Evolutionary conservation across 2,329 filamentous ascomycete genomes (phyloP).

Genomic region (Alternaria arbusti): DNA sequence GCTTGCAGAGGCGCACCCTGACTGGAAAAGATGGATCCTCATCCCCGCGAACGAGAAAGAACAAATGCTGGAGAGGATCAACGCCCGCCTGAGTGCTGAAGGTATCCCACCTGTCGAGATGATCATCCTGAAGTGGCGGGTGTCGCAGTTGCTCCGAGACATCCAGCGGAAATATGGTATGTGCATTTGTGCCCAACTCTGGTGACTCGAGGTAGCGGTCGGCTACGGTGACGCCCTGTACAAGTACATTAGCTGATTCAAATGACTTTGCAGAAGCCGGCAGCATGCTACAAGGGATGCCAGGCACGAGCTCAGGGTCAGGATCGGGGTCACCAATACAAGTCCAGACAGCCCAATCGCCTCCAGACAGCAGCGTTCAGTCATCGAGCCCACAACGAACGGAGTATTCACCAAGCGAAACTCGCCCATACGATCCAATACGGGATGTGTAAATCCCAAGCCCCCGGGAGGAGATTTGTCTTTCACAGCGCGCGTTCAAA

Average conservation of each 20-base stretch:
- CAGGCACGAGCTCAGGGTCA: slow-evolving; percentile 26
- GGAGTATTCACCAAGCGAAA: slow-evolving; percentile 43
- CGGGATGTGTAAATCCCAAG: slow-evolving; percentile 40
- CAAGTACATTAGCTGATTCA: slow-evolving; percentile 39
- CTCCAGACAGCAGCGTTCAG: slow-evolving; percentile 35
- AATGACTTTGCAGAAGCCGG: slow-evolving; percentile 43
- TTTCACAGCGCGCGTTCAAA: slow-evolving; percentile 24
- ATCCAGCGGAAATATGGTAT: slow-evolving; percentile 48
- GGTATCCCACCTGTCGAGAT: slow-evolving; percentile 46
- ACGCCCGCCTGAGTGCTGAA: slow-evolving; percentile 41
- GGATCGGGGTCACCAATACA: slow-evolving; percentile 34
- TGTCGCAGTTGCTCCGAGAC: slow-evolving; percentile 45
- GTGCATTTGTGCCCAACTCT: slow-evolving; percentile 30
- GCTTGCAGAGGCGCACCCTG: slow-evolving; percentile 44
- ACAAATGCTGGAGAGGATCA: slow-evolving; percentile 44
- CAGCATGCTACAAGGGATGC: slow-evolving; percentile 44
- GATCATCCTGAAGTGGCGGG: slow-evolving; percentile 48
- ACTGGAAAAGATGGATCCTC: slow-evolving; percentile 47
- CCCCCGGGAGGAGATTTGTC: slow-evolving; percentile 22
- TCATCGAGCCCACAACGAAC: slow-evolving; percentile 39
- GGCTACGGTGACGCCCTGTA: slow-evolving; percentile 24
- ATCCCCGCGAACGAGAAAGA: slow-evolving; percentile 48
- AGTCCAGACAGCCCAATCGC: slow-evolving; percentile 33
- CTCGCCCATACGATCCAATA: slow-evolving; percentile 46
- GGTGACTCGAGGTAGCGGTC: slow-evolving; percentile 23